Evolutionary conservation across 495 filamentous ascomycete species (phyloP), one percentile per base, ranked within the genome.

Genomic region (Bryoglossum gracile): DNA sequence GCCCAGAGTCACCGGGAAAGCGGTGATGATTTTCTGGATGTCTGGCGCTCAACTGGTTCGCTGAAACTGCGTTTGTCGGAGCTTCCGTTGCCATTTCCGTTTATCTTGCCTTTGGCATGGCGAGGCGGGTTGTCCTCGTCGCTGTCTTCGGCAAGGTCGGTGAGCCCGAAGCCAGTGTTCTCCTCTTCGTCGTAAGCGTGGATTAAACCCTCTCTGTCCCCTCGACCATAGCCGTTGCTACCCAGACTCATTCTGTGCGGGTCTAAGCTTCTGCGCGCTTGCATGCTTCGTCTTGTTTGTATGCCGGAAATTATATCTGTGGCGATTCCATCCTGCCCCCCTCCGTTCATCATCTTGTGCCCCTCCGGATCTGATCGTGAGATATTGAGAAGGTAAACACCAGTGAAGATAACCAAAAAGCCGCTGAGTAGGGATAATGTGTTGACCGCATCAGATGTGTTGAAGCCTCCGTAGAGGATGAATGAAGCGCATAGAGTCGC

Each of bases 401-500:
- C 92, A 2, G 91, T 83, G 68, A 98, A 98, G 51, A 95, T 98
- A 49, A 95, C 79, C 40, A 98, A 78, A 73, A 98, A 98, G 46
- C 92, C 92, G 60, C 82, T 88, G 39, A 98, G 75, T 19, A 98
- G 72, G 23, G 94, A 94, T 56, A 98, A 82, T 10, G 89, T 98
- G 67, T 92, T 95, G 53, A 96, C 86, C 2, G 84, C 76, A 62
- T 94, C 87, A 23, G 87, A 88, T 28, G 92, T 98, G 62, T 97
- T 97, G 77, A 98, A 98, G 39, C 92, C 92, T 51, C 80, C 80
- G 74, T 96, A 98, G 30, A 98, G 86, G 62, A 97, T 95, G 71
- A 97, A 97, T 14, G 89, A 95, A 33, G 92, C 92, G 65, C 84
- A 83, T 41, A 98, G 78, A 13, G 92, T 98, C 25, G 84, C 87